Percentiles rank a stretch among this genome's conserved stretches.
Conservation (phyloP, 345 rosid genomes). For the Acer saccharum region DNA sequence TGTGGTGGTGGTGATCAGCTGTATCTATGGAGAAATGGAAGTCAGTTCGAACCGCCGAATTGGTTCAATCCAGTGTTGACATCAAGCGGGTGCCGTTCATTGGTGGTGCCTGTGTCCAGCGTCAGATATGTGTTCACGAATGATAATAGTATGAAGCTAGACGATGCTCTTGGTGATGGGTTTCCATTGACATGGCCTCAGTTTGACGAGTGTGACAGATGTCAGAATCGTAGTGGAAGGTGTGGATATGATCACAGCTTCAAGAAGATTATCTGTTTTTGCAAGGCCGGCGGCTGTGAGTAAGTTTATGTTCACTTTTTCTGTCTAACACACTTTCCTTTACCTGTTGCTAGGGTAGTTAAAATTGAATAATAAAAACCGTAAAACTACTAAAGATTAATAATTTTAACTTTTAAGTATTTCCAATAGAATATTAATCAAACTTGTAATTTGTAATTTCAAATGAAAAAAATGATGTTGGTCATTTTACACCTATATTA, state of each 20-base stretch:
- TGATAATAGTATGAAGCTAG: background rate
- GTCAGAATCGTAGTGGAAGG: slow-evolving; percentile 20
- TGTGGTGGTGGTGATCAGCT: slow-evolving; percentile 7
- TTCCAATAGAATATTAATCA: too few relatives aligned
- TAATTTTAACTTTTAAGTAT: too few relatives aligned
- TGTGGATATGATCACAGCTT: slow-evolving; percentile 28
- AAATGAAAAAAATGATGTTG: too few relatives aligned
- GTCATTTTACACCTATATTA: too few relatives aligned
- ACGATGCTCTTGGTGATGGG: slow-evolving; percentile 23
- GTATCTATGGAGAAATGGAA: slow-evolving; percentile 7
- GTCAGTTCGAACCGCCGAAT: background rate
- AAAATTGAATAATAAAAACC: too few relatives aligned
- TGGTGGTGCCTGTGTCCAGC: slow-evolving; percentile 24
- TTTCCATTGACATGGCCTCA: slow-evolving; percentile 32
- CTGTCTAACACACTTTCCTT: too few relatives aligned
- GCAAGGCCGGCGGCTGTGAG: slow-evolving; percentile 16
- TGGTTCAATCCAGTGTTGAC: background rate
- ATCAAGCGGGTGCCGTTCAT: slow-evolving; percentile 22
- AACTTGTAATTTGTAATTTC: too few relatives aligned
- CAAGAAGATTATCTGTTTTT: slow-evolving; percentile 23
- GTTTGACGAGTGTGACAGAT: slow-evolving; percentile 17
- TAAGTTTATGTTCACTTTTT: background rate
- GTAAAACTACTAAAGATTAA: too few relatives aligned
- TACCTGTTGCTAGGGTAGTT: too few relatives aligned
- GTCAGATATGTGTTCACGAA: background rate